These are phyloP conservation scores for Fraxinus excelsior DNA, from an alignment of 257 asterid species.

Conservation along the genomic window DNA sequence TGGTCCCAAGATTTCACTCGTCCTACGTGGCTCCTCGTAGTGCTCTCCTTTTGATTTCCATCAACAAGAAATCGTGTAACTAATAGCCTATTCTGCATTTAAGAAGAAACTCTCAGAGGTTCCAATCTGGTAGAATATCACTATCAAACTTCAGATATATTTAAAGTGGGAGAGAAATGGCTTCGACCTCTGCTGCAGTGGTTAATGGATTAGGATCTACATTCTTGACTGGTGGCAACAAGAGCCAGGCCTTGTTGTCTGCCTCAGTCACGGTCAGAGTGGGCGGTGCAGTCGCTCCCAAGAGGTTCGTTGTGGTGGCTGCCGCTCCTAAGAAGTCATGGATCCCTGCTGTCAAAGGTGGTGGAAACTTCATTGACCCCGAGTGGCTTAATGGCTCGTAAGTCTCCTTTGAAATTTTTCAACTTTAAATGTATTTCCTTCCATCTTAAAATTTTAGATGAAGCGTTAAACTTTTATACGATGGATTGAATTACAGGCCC, in stretches of 20 bases:
- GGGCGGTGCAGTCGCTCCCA: slow-evolving; percentile 41
- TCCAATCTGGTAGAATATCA: not conserved
- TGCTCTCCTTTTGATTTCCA: slow-evolving; percentile 17
- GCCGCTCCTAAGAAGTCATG: slow-evolving; percentile 88
- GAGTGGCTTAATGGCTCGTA: slow-evolving; percentile 99
- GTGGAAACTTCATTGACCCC: slow-evolving; percentile 76
- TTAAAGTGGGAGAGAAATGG: slow-evolving; percentile 43
- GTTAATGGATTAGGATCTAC: slow-evolving; percentile 72
- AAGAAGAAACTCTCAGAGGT: slow-evolving; percentile 12
- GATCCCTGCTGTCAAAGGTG: slow-evolving; percentile 77
- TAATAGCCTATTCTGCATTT: slow-evolving; percentile 27
- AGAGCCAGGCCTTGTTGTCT: slow-evolving; percentile 55
- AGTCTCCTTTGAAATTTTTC: slow-evolving; percentile 25
- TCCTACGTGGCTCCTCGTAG: slow-evolving; percentile 57
- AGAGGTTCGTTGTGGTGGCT: slow-evolving; percentile 59
- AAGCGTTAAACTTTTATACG: not conserved
- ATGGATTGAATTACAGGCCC: slow-evolving; percentile 49
- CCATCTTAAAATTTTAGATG: not conserved
- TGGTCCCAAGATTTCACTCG: slow-evolving; percentile 45
- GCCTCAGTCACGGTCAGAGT: slow-evolving; percentile 40
- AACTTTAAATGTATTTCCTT: not conserved
- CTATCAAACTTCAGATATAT: not conserved
- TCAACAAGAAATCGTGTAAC: not conserved
- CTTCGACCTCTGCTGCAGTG: slow-evolving; percentile 89
- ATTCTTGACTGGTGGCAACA: slow-evolving; percentile 79